These are phyloP conservation scores for Ogataea ganodermae DNA, from an alignment of 805 yeast species.

Conservation along the genomic window DNA sequence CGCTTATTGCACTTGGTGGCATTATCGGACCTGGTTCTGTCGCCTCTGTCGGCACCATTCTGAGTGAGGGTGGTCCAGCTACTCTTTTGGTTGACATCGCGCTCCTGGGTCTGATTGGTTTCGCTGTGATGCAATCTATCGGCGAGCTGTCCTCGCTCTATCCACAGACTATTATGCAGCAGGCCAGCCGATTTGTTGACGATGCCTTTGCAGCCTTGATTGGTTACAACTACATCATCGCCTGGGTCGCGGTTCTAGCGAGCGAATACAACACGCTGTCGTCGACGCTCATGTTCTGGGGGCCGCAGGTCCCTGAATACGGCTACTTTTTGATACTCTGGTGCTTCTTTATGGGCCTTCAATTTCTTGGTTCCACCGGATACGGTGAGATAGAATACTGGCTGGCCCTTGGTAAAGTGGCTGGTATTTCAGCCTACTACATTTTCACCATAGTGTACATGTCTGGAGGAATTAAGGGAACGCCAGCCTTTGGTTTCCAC, in stretches of 20 bases:
- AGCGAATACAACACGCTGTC: conserved; percentile 55
- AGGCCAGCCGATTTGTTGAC: conserved; percentile 52
- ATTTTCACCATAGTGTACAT: conserved; percentile 40
- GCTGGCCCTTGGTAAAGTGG: conserved; percentile 50
- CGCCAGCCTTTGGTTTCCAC: conserved; percentile 23
- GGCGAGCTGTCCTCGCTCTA: conserved; percentile 53
- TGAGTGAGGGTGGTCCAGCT: conserved; percentile 50
- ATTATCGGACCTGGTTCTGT: conserved; percentile 58
- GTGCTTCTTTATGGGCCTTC: conserved; percentile 50
- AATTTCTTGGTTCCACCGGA: conserved; percentile 49
- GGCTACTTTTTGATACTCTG: conserved; percentile 56
- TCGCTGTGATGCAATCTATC: conserved; percentile 51
- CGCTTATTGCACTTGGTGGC: conserved; percentile 55
- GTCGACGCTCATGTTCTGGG: conserved; percentile 50
- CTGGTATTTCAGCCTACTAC: conserved; percentile 39
- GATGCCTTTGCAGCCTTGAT: conserved; percentile 53
- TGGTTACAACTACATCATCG: conserved; percentile 50
- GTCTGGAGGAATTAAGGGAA: conserved; percentile 39
- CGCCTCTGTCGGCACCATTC: conserved; percentile 48
- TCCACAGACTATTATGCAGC: conserved; percentile 35
- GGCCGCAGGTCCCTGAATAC: conserved; percentile 53
- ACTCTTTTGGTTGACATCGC: conserved; percentile 49
- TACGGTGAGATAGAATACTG: conserved; percentile 60
- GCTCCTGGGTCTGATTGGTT: conserved; percentile 49
- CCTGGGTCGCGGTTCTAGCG: conserved; percentile 55